Evolutionary conservation across 345 rosid genomes (phyloP).

Genomic region (Eucalyptus pauciflora): DNA sequence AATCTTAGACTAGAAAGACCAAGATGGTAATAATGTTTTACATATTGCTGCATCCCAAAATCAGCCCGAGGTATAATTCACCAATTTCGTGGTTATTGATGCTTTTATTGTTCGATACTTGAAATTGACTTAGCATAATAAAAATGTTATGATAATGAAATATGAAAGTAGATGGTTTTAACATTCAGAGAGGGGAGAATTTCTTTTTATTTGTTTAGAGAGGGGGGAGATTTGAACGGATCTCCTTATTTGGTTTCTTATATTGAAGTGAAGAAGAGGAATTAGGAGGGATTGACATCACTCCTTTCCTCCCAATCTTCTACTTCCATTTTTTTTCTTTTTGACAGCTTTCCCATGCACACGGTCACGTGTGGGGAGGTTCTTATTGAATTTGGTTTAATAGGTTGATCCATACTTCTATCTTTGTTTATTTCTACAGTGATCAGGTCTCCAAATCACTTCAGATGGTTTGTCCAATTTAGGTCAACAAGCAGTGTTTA

Average conservation of each 20-base stretch:
- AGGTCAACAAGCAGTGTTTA: neutral
- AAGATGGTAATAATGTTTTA: neutral
- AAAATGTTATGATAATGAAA: no score
- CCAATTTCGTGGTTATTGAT: fast-evolving
- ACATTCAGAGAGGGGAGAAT: no score
- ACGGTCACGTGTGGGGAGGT: neutral
- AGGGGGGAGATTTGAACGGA: neutral
- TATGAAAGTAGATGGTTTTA: no score
- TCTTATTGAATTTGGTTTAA: neutral
- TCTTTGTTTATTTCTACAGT: no score
- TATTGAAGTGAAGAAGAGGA: neutral
- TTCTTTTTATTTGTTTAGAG: no score
- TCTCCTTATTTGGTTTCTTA: neutral
- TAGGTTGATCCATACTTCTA: no score
- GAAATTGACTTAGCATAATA: neutral
- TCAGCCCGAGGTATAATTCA: neutral
- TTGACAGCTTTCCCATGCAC: neutral
- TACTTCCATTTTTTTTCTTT: neutral
- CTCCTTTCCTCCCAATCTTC: neutral
- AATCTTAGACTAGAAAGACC: neutral
- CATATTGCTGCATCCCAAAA: neutral
- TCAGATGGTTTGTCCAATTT: neutral
- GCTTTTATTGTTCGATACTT: neutral
- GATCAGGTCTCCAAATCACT: neutral
- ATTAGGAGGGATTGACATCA: neutral